Conservation (phyloP, 352 stramenopile genomes). For the Hyaloperonospora brassicae region DNA sequence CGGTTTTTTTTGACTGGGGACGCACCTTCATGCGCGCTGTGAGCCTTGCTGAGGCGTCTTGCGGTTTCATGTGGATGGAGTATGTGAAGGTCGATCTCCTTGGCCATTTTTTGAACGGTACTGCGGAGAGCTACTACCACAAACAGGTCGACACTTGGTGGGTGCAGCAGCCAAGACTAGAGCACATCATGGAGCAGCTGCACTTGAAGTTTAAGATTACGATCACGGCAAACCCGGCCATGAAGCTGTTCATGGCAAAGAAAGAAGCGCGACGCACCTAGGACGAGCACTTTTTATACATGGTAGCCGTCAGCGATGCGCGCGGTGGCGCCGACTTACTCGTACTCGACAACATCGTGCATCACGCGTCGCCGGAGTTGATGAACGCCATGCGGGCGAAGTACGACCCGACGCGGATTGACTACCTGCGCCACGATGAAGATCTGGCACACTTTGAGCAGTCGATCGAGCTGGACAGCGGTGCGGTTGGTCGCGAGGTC, state of each 20-base stretch:
- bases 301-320: background rate
- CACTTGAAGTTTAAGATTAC: constrained; percentile 2
- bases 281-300: constrained; percentile 5
- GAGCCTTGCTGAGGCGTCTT: too few species aligned
- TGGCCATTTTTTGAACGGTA: too few species aligned
- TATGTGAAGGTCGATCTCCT: too few species aligned
- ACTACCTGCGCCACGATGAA: constrained; percentile 5
- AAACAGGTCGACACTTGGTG: too few species aligned
- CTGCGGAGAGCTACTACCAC: too few species aligned
- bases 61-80: too few species aligned
- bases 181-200: constrained; percentile 6
- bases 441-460: constrained; percentile 3
- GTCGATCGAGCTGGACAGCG: background rate
- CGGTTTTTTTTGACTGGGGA: too few species aligned
- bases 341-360: constrained; percentile 3
- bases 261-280: background rate
- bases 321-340: background rate
- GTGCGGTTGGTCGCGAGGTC: background rate
- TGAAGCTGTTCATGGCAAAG: constrained; percentile 1
- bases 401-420: background rate
- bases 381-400: too few species aligned
- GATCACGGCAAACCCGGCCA: constrained; percentile 1
- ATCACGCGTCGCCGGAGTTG: too few species aligned
- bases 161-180: background rate
- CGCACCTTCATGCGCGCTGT: too few species aligned